A percentile compares a stretch with the other conserved stretches of the same genome.
These are phyloP conservation scores for Coniosporium tulheliwenetii DNA, from an alignment of 2,329 filamentous ascomycete species.

Conservation along the genomic window DNA sequence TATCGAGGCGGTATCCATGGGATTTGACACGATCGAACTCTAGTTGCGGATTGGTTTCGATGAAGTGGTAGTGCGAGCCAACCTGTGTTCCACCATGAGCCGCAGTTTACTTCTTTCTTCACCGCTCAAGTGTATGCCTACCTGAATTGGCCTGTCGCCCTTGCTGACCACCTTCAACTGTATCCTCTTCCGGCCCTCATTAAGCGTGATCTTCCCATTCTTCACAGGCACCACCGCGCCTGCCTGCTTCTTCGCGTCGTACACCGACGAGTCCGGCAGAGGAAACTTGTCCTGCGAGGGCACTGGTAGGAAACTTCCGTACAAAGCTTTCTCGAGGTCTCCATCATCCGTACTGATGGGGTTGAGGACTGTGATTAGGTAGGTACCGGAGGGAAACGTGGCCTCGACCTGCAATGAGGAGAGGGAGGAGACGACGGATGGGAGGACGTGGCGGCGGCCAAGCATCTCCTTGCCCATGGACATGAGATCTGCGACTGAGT, in stretches of 20 bases:
- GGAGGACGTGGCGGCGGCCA: slow-evolving; percentile 78
- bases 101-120: not conserved
- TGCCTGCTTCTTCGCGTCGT: slow-evolving; percentile 52
- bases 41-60: slow-evolving; percentile 83
- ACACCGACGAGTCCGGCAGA: slow-evolving; percentile 46
- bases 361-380: slow-evolving; percentile 86
- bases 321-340: slow-evolving; percentile 71
- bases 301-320: slow-evolving; percentile 78
- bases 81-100: slow-evolving; percentile 28
- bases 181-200: slow-evolving; percentile 58
- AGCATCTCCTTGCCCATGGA: slow-evolving; percentile 80
- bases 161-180: slow-evolving; percentile 65
- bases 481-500: slow-evolving; percentile 90
- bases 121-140: slow-evolving; percentile 18
- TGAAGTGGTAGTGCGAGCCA: slow-evolving; percentile 90
- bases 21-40: slow-evolving; percentile 72
- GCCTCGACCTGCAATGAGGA: slow-evolving; percentile 85
- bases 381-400: slow-evolving; percentile 80
- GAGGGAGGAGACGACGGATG: slow-evolving; percentile 64
- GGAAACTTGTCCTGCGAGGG: slow-evolving; percentile 56
- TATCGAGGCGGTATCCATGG: slow-evolving; percentile 78
- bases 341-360: slow-evolving; percentile 78
- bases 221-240: slow-evolving; percentile 65
- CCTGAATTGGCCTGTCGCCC: slow-evolving; percentile 81
- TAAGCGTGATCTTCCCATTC: slow-evolving; percentile 50